Percentiles rank a stretch among this genome's conserved stretches.
Evolutionary conservation across 805 yeast genomes (phyloP).

Genomic region (Lachancea kluyveri): DNA sequence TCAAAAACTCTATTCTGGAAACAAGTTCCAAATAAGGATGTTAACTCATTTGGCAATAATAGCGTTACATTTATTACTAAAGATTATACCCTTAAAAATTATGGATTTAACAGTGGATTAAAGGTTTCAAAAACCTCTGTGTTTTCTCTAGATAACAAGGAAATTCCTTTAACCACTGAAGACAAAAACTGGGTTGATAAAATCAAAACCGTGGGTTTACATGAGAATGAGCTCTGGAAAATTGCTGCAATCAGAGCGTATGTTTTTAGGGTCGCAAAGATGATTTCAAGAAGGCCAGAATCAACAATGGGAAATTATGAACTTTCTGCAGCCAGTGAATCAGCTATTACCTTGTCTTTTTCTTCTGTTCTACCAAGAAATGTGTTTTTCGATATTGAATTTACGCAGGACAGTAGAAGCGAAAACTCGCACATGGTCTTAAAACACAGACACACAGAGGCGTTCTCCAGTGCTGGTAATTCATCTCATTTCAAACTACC

Average conservation of each 20-base stretch:
- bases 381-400: conserved; percentile 43
- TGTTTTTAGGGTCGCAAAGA: conserved; percentile 49
- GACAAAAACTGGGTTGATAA: conserved; percentile 72
- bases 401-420: conserved; percentile 8
- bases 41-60: conserved; percentile 42
- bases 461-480: not conserved
- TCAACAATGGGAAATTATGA: conserved; percentile 13
- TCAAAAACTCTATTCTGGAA: conserved; percentile 79
- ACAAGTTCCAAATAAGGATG: conserved; percentile 32
- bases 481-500: conserved; percentile 5
- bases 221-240: conserved; percentile 77
- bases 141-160: conserved; percentile 35
- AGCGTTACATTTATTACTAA: conserved; percentile 21
- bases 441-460: conserved; percentile 1
- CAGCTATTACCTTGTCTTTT: conserved; percentile 1
- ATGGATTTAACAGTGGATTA: conserved; percentile 19
- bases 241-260: conserved; percentile 64
- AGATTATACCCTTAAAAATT: conserved; percentile 22
- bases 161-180: conserved; percentile 51
- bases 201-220: conserved; percentile 65
- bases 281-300: conserved; percentile 31
- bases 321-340: conserved; percentile 26
- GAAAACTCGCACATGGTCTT: conserved; percentile 7
- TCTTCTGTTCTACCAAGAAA: conserved; percentile 40
- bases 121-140: conserved; percentile 22